Evolutionary conservation across 2,329 filamentous ascomycete genomes (phyloP), one percentile per base, ranked within the genome.

Genomic region (Trichoderma polysporum): DNA sequence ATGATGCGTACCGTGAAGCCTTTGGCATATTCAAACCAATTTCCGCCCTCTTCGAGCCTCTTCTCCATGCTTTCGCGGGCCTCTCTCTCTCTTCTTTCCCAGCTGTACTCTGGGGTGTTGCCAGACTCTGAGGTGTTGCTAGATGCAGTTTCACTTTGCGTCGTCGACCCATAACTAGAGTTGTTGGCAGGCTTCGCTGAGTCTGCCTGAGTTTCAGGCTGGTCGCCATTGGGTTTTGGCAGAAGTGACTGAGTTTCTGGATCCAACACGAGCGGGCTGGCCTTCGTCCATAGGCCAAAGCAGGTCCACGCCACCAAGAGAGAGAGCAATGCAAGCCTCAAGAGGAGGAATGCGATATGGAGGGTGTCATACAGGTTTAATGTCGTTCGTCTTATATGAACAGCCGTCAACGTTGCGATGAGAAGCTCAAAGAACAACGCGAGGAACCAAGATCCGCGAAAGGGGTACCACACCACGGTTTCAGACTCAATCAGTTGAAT

Each of bases 21-120:
- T 74, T 90, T 92, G 31, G 89, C 82, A 73, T 95, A 95, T 50
- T 87, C 86, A 71, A 91, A 84, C 91, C 91, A 94, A 70, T 88
- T 92, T 1, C 91, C 91, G 67, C 90, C 86, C 70, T 90, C 86
- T 74, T 90, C 84, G n/a, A 93, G 82, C 2, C 89, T 86, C 76
- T 92, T 90, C 69, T 88, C 81, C 81, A 86, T 89, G 69, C 79
- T 85, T 76, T 84, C 88, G 74, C 80, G 85, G 57, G 79, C 85
- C 74, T 82, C 82, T 47, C 85, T 81, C 73, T 85, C 80, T 56
- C 77, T 82, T 67, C 79, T 84, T 74, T 83, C 84, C 83, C 80
- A 89, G 50, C 75, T 84, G 73, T 78, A 86, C 71, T 90, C 86
- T 1, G 80, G 77, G 17, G 74, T 76, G n/a, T 45, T 45, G 61